phyloP scores from a whole-genome alignment of 768 basidiomycete species.

The Suillus ampliporus region DNA sequence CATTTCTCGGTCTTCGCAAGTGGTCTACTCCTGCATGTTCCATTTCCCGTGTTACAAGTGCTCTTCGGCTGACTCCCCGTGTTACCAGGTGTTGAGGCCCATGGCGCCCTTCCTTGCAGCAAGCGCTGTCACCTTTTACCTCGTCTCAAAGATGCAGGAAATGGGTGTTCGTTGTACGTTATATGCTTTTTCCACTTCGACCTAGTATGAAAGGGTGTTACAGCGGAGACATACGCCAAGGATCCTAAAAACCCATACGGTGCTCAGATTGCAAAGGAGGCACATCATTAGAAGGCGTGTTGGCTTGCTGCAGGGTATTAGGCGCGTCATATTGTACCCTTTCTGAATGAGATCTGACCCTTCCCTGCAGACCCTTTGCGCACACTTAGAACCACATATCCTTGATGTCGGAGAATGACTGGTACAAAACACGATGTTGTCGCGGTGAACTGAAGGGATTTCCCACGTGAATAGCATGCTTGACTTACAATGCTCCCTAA shows the following conservation, averaged over 20 bases:
- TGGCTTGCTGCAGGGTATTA: not conserved
- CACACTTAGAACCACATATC: not conserved
- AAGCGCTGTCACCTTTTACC: not conserved
- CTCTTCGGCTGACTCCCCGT: not conserved
- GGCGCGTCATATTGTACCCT: not conserved
- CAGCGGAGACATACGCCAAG: constrained; percentile 71
- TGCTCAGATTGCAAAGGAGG: constrained; percentile 72
- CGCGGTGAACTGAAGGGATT: not conserved
- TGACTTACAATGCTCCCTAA: not conserved
- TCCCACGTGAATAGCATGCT: not conserved
- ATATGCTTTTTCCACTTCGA: not conserved
- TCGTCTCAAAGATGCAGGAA: constrained; percentile 43
- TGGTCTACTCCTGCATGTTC: constrained; percentile 42
- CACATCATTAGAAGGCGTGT: constrained; percentile 40
- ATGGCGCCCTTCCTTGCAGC: constrained; percentile 1
- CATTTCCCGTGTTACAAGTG: not conserved
- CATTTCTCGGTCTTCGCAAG: constrained; percentile 81
- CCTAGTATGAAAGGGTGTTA: constrained; percentile 13
- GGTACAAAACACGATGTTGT: not conserved
- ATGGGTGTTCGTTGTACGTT: constrained; percentile 72
- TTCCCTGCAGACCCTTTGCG: not conserved
- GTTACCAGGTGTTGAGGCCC: not conserved
- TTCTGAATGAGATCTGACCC: not conserved
- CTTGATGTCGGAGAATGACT: not conserved
- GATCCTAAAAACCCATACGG: constrained; percentile 87